A percentile compares a stretch with the other conserved stretches of the same genome.
Evolutionary conservation across 257 asterid species (phyloP).

Genomic region (Penstemon eatonii): DNA sequence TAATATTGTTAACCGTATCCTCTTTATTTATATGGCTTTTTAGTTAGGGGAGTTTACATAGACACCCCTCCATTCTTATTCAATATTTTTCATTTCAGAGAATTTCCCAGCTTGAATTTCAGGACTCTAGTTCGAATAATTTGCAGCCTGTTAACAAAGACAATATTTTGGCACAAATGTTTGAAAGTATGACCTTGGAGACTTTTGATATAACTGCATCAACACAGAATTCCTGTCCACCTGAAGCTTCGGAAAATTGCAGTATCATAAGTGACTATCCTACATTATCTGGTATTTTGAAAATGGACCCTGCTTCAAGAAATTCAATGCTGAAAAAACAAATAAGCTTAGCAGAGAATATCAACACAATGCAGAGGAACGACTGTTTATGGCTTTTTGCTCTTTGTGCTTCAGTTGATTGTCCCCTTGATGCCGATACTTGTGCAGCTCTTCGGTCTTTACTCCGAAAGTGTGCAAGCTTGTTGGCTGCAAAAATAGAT

Average conservation of each 20-base stretch:
- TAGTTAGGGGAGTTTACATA: conserved; percentile 1
- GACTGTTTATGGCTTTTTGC: conserved; percentile 80
- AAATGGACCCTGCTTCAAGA: conserved; percentile 73
- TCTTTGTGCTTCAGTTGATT: conserved; percentile 72
- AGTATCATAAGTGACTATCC: conserved; percentile 39
- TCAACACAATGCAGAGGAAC: conserved; percentile 39
- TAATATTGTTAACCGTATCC: conserved; percentile 28
- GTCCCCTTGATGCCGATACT: conserved; percentile 76
- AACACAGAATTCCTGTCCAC: conserved; percentile 28
- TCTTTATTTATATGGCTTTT: not conserved
- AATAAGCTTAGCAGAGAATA: conserved; percentile 47
- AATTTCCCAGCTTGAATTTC: conserved; percentile 46
- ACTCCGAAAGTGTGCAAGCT: conserved; percentile 74
- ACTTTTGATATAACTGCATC: conserved; percentile 33
- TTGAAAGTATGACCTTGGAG: conserved; percentile 35
- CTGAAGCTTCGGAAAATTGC: conserved; percentile 33
- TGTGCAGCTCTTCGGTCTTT: conserved; percentile 77
- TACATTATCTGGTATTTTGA: conserved; percentile 53
- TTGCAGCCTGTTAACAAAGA: conserved; percentile 26
- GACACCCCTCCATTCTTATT: conserved; percentile 8
- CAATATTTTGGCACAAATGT: conserved; percentile 34
- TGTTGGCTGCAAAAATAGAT: conserved; percentile 67
- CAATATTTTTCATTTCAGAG: conserved; percentile 43
- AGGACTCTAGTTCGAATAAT: conserved; percentile 29
- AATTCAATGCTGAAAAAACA: conserved; percentile 60